A percentile compares a stretch with the other conserved stretches of the same genome.
phyloP scores from a whole-genome alignment of 768 basidiomycete genomes.

The Coprinellus aureogranulatus region DNA sequence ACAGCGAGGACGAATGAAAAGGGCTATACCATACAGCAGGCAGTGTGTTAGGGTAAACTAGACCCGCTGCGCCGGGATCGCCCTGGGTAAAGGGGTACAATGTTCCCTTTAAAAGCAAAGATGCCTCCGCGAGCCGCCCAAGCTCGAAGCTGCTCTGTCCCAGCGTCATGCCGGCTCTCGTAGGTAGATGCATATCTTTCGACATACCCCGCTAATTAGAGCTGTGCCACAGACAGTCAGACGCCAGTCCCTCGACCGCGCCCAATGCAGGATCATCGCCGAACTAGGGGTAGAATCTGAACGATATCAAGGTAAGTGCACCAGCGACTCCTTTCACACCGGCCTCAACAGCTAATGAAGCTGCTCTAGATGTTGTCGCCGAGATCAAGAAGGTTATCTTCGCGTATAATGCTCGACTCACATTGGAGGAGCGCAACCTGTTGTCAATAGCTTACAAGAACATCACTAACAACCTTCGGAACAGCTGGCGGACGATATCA shows the following conservation, averaged over 20 bases:
- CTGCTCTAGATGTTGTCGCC: conserved; percentile 59
- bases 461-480: conserved; percentile 76
- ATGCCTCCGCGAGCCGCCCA: too few relatives aligned
- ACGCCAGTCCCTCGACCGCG: conserved; percentile 16
- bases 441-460: conserved; percentile 92
- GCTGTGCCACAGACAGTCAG: neutral
- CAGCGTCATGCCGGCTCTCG: neutral
- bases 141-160: too few relatives aligned
- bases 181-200: neutral
- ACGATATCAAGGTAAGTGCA: conserved; percentile 72
- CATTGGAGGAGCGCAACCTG: conserved; percentile 84
- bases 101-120: too few relatives aligned
- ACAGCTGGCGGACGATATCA: conserved; percentile 81
- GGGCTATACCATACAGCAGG: neutral
- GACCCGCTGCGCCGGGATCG: neutral
- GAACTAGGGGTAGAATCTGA: conserved; percentile 87
- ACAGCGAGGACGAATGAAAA: neutral
- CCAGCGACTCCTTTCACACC: neutral
- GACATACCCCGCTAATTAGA: neutral
- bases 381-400: conserved; percentile 77
- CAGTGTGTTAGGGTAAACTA: neutral
- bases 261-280: conserved; percentile 59
- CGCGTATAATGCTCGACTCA: conserved; percentile 64
- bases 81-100: too few relatives aligned
- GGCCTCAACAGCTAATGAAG: neutral